Evolutionary conservation across 1,284 basidiomycete species (phyloP), one percentile per base, ranked within the genome.

Genomic region (Agroathelia rolfsii): DNA sequence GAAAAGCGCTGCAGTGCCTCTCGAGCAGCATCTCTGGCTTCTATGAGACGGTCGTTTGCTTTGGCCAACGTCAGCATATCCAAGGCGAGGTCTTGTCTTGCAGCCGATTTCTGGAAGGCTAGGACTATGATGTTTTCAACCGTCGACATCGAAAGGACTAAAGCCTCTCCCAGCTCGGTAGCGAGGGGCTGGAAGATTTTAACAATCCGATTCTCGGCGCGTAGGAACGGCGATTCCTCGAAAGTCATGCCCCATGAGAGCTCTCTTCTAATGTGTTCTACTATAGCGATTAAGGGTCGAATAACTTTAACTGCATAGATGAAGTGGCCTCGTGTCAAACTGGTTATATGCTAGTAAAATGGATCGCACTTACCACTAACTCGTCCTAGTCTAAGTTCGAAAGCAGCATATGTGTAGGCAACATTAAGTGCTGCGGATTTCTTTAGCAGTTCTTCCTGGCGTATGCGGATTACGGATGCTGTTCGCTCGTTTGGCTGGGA

Each of bases 361-460:
- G 15, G 25, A 29, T 15, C 26, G 22, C 12, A 36, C 61, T 39
- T 43, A 68, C 66, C 55, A 32, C 57, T 57, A 18, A 69, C 48
- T 19, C 64, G 56, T 11, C 66, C 66, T 6, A 69, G 39, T 3
- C 66, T 56, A 19, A 69, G 44, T 34, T 69, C 66, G 34, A 69
- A 69, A 0, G 59, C 56, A 12, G 65, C 64, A 40, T 66, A 64
- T 2, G 59, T 59, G 41, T 69, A 68, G 14, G 53, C 49, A 21
- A 57, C 48, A 35, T 66, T 61, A 20, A 71, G 47, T 21, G 53
- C 53, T 22, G 64, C 52, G 7, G 66, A 64, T 15, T 49, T 50
- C 21, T 50, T 44, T 2, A 68, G 44, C 3, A 69, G 43, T 11
- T 56, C 48, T 11, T 37, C 37, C n/a, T n/a, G n/a, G n/a, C n/a